Evolutionary conservation across 768 basidiomycete species (phyloP).

Genomic region (Gyrodon lividus): DNA sequence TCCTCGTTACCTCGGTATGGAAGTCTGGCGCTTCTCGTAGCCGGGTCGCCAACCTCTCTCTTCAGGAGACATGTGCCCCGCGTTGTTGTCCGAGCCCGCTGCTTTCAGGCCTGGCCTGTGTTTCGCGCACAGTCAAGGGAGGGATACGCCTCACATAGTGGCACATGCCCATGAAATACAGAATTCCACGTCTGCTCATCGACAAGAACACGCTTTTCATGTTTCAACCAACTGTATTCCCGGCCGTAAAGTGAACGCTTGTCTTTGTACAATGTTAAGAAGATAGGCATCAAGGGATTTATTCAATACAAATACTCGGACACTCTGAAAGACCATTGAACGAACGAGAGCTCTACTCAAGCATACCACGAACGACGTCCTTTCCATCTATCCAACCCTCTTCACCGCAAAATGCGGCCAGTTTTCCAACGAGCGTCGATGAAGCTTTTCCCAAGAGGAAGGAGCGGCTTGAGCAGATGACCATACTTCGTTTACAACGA

Average conservation of each 20-base stretch:
- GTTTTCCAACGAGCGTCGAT: constrained; percentile 24
- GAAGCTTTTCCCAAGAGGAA: constrained; percentile 21
- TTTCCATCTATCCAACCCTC: constrained; percentile 17
- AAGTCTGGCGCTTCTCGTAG: no score
- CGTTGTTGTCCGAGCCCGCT: no score
- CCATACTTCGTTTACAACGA: constrained; percentile 72
- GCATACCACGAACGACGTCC: constrained; percentile 5
- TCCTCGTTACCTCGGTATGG: background rate
- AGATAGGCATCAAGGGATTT: background rate
- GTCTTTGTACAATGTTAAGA: no score
- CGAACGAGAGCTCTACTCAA: background rate
- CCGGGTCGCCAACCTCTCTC: no score
- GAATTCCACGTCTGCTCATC: no score
- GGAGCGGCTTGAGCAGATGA: constrained; percentile 54
- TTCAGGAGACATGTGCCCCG: no score
- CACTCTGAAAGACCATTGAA: background rate
- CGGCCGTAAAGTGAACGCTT: no score
- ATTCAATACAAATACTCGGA: background rate
- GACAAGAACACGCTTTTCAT: no score
- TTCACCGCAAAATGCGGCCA: constrained; percentile 14
- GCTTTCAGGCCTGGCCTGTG: no score
- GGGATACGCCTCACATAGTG: no score
- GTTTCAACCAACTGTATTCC: background rate
- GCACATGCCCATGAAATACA: no score
- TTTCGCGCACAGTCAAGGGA: no score